phyloP scores from a whole-genome alignment of 2,329 filamentous ascomycete species.

The Aspergillus fumigatus region DNA sequence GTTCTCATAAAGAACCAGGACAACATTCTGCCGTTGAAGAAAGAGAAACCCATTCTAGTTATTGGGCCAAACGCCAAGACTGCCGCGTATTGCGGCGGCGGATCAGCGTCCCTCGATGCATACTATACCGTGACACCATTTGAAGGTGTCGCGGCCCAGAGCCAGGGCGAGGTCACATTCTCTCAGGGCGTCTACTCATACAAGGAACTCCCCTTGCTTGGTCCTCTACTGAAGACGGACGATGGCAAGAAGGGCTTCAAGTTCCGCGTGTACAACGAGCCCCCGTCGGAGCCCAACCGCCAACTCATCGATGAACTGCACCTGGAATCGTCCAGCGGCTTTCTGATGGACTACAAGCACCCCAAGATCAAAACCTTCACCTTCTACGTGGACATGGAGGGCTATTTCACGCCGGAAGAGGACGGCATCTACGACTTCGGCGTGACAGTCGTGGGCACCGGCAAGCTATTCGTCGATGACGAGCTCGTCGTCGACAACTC shows the following conservation, averaged over 20 bases:
- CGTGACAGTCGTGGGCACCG: conserved; percentile 62
- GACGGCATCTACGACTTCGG: conserved; percentile 61
- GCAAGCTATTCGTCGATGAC: conserved; percentile 61
- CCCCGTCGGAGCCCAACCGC: conserved; percentile 46
- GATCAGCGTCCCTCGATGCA: conserved; percentile 53
- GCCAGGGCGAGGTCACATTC: conserved; percentile 42
- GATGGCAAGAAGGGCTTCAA: conserved; percentile 55
- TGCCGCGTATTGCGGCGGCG: conserved; percentile 55
- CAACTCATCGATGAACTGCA: conserved; percentile 49
- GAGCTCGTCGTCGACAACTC: conserved; percentile 62
- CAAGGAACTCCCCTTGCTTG: conserved; percentile 58
- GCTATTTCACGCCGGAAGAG: conserved; percentile 56
- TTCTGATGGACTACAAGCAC: conserved; percentile 53
- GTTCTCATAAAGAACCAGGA: conserved; percentile 71
- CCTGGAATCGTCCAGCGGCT: conserved; percentile 41
- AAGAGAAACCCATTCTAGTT: conserved; percentile 45
- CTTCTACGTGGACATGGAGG: conserved; percentile 61
- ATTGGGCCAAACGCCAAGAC: conserved; percentile 53
- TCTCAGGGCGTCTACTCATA: conserved; percentile 62
- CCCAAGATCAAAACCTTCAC: conserved; percentile 48
- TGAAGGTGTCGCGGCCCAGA: conserved; percentile 38
- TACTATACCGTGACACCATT: conserved; percentile 45
- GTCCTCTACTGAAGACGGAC: conserved; percentile 47
- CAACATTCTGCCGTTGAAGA: conserved; percentile 54
- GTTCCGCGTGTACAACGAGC: conserved; percentile 60